phyloP scores from a whole-genome alignment of 371 early-diverging fungal genomes.

The Actinomortierella ambigua region DNA sequence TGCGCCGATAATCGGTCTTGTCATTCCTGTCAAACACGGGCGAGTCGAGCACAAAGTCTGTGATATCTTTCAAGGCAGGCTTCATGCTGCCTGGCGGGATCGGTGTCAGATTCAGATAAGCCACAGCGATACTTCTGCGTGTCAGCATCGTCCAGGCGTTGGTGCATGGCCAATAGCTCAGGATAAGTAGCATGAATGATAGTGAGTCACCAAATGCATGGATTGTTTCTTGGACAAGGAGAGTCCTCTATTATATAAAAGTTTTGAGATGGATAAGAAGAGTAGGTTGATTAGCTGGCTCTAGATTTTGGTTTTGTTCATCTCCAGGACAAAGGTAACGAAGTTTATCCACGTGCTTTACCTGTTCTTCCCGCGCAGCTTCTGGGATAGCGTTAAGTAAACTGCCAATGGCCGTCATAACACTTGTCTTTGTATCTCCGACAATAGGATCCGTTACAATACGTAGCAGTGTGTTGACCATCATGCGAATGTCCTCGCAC shows the following conservation, averaged over 20 bases:
- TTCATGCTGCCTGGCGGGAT: conserved; percentile 15
- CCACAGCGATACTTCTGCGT: conserved; percentile 31
- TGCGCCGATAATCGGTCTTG: conserved; percentile 17
- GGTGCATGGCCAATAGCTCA: conserved; percentile 23
- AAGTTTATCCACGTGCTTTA: neutral
- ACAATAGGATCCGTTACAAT: conserved; percentile 43
- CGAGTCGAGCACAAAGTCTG: too few relatives aligned
- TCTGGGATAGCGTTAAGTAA: conserved; percentile 27
- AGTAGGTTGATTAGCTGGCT: too few relatives aligned
- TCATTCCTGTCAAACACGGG: neutral
- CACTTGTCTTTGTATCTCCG: conserved; percentile 29
- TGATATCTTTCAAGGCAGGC: conserved; percentile 19
- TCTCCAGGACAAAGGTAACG: too few relatives aligned
- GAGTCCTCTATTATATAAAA: conserved; percentile 11
- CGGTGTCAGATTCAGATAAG: conserved; percentile 15
- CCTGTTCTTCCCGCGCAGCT: conserved; percentile 21
- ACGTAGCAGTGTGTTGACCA: conserved; percentile 20
- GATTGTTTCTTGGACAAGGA: conserved; percentile 17
- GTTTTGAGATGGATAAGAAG: neutral
- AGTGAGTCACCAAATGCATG: conserved; percentile 22
- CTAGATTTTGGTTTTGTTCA: too few relatives aligned
- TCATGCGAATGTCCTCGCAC: conserved; percentile 16
- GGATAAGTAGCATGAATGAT: conserved; percentile 20
- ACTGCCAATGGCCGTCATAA: conserved; percentile 22
- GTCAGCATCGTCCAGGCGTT: conserved; percentile 18